Base-by-base conservation (phyloP, 1,284 basidiomycete species). In the Grifola frondosa region DNA sequence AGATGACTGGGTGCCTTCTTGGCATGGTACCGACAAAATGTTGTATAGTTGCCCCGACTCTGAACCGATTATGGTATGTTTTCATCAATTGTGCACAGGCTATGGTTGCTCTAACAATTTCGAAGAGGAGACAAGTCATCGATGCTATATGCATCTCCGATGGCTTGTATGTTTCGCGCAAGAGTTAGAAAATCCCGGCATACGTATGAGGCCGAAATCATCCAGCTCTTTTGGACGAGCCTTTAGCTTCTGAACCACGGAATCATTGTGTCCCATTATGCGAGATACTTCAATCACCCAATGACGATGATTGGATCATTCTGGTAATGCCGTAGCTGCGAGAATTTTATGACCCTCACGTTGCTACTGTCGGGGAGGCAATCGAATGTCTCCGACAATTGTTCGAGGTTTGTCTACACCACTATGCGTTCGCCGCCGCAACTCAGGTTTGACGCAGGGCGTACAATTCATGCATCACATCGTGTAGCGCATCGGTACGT, bases 251-350 rank as follows among this genome's bases (percentile, higher is more conserved):
- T 1, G 47, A 65, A 38, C 52, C 61, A 4, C 33, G 44, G 13
- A 67, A 66, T 22, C 63, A 63, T 23, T 58, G 54, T 29, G 53
- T 56, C 4, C 60, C 52, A 0, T 23, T 65, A 9, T 36, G 61
- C 16, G 61, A 61, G 0, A 37, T 48, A 2, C 33, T 65, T 1
- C n/a, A 48, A 4, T 42, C 48, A 3, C 57, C 55, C 0, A 32
- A 54, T 2, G 48, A 47, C 22, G 28, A 43, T 0, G 40, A 48
- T 11, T 16, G 37, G 6, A 24, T 23, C 0, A 28, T 62, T 9
- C n/a, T 66, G 2, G 63, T 67, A 2, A 55, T 63, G 50, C 57
- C 63, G 2, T 17, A 56, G 1, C 49, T 66, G 3, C 50, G 59
- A 6, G 37, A 26, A 0, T 56, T 50, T 23, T 16, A 55, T 15